These are phyloP conservation scores for Byssoonygena ceratinophila DNA, from an alignment of 2,329 filamentous ascomycete genomes.

Conservation along the genomic window DNA sequence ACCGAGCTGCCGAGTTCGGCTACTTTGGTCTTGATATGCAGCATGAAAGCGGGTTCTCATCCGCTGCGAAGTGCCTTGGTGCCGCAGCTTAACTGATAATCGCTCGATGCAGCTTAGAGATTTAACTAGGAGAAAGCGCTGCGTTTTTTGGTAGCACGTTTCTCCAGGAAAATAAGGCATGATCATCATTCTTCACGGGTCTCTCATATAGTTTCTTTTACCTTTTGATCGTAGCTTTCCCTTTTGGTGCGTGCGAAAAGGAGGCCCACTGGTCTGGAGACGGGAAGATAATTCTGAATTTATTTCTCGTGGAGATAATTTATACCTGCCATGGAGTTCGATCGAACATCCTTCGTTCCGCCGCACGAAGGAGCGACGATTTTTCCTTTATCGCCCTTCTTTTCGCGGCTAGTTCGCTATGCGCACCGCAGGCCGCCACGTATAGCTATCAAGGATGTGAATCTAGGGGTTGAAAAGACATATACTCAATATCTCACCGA, in stretches of 20 bases:
- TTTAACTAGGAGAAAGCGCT: background rate
- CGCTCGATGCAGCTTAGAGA: background rate
- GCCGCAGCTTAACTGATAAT: background rate
- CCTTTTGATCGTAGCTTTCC: no score
- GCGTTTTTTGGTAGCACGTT: background rate
- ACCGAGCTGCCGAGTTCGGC: conserved; percentile 8
- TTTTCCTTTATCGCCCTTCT: conserved; percentile 23
- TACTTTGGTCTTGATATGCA: background rate
- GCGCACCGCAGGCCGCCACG: conserved; percentile 19
- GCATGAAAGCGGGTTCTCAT: background rate
- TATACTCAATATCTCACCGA: conserved; percentile 17
- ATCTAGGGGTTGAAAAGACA: conserved; percentile 16
- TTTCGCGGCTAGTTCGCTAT: conserved; percentile 21
- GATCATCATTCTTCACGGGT: no score
- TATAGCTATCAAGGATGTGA: conserved; percentile 17
- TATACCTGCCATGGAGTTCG: conserved; percentile 13
- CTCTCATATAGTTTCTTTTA: no score
- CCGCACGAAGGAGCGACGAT: conserved; percentile 21
- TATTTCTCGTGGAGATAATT: no score
- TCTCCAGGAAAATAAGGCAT: no score
- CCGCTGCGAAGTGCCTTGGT: background rate
- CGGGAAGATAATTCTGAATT: no score
- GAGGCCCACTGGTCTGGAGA: no score
- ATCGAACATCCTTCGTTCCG: conserved; percentile 19
- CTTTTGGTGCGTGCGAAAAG: no score